Evolutionary conservation across 306 rosid species (phyloP), one percentile per base, ranked within the genome.

Genomic region (Cyamopsis tetragonoloba): DNA sequence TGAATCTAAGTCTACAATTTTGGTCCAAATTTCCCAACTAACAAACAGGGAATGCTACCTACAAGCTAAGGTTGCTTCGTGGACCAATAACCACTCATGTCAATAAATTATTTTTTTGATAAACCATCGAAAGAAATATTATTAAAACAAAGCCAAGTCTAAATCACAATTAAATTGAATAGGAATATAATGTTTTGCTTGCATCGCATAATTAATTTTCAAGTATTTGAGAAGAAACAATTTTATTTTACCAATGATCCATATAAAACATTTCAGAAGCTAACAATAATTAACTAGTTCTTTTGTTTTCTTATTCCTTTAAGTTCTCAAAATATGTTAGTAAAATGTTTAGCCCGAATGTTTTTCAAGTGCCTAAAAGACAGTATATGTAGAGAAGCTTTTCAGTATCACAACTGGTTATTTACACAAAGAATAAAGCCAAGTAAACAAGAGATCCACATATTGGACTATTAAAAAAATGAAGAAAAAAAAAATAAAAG

Each of bases 371-470:
- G 61, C 28, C 70, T 64, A 47, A 57, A 65, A 65, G 28, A 18
- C 35, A 78, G 30, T 54, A 66, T 24, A 9, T 24, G 41, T 59
- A 26, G 73, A 55, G 51, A 57, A 38, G 23, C 35, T 31, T 47
- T 77, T 64, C 65, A 62, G 79, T 32, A 41, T 77, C 70, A 61
- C 31, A 66, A 61, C 65, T 80, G 59, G 75, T 55, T 74, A 77
- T 79, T 72, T 82, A 82, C 84, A 84, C 67, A 84, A 81, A 74
- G 88, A 87, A 85, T 82, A 51, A 77, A 77, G 74, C 71, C 86
- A 76, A 41, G 34, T 53, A 30, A 62, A 69, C 42, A 75, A 39
- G 56, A 68, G 68, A 74, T 80, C 66, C 82, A 70, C 66, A 46
- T 66, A 49, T 65, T 28, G 50, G 74, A 67, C 49, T 66, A 61